phyloP scores from a whole-genome alignment of 495 filamentous ascomycete genomes.

The Glonium stellatum region DNA sequence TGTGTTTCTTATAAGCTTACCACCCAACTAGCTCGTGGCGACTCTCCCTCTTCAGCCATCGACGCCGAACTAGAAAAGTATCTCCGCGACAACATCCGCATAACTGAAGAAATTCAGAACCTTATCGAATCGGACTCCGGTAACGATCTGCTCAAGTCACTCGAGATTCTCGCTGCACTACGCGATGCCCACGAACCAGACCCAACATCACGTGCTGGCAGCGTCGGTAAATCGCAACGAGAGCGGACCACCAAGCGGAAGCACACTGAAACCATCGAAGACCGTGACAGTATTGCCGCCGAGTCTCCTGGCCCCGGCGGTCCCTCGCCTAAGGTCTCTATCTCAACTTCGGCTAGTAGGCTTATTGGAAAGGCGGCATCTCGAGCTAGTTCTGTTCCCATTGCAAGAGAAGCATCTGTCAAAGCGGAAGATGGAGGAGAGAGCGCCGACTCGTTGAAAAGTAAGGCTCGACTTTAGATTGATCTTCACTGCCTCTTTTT shows the following conservation, averaged over 20 bases:
- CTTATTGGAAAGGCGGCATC: conserved; percentile 46
- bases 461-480: conserved; percentile 6
- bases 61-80: conserved; percentile 47
- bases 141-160: conserved; percentile 52
- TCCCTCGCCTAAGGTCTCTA: conserved; percentile 26
- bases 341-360: conserved; percentile 11
- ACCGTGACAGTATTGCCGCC: conserved; percentile 26
- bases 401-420: conserved; percentile 33
- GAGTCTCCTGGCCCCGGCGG: conserved; percentile 19
- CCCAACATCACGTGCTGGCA: conserved; percentile 37
- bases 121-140: conserved; percentile 45
- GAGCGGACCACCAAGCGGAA: conserved; percentile 55
- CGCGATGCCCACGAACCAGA: conserved; percentile 52
- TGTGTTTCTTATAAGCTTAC: background rate
- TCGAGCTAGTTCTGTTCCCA: conserved; percentile 40
- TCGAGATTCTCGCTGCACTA: conserved; percentile 56
- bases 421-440: conserved; percentile 29
- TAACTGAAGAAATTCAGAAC: conserved; percentile 55
- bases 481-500: background rate
- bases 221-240: conserved; percentile 40
- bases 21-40: conserved; percentile 8
- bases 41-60: conserved; percentile 25
- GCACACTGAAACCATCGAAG: conserved; percentile 35
- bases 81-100: conserved; percentile 56
- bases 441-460: conserved; percentile 2